Evolutionary conservation across 2,329 filamentous ascomycete species (phyloP), one percentile per base, ranked within the genome.

Genomic region (Huntiella savannae): DNA sequence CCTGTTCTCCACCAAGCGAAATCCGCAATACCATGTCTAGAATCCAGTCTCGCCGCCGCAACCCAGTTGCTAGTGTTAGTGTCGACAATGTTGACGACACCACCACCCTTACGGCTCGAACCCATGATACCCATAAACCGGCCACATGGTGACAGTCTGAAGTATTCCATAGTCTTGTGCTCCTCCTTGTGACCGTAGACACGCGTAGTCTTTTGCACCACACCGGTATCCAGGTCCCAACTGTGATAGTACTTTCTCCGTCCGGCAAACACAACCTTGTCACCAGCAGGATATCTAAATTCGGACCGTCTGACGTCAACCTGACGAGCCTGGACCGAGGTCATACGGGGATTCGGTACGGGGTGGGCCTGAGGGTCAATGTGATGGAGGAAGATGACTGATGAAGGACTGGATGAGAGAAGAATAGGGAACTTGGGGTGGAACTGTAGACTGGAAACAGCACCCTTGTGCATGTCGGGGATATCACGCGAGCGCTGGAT

Each of bases 1-100:
- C 87, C 82, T 51, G 84, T 77, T 45, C 75, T 71, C 87, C 87
- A 95, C 91, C 91, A 98, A 1, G 75, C 77, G 56, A 95, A 92
- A 60, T 95, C 88, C 1, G 84, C 81, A 41, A 96, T 78, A 34
- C 87, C 87, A 43, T 85, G 79, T 42, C 75, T 71, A 52, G 82
- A 80, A 56, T 95, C 84, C 40, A 95, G 69, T 35, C 87, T 73
- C 11, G 82, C 84, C 53, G 88, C 78, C 0, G 81, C 75, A 40
- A 86, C 68, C 88, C 88, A 96, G 63, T 95, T 88, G 57, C 82
- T 77, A 0, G 87, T 88, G 17, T 64, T 67, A 1, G 81, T 77
- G 62, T 80, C 80, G 19, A 98, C 65, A 17, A 98, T 67, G 60
- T 94, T 95, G 62, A 98, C 72, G 46, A 84, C 70, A 54, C 91